A percentile compares a stretch with the other conserved stretches of the same genome.
Conservation (phyloP, 176 grass and related monocot species). For the Avena eriantha region DNA sequence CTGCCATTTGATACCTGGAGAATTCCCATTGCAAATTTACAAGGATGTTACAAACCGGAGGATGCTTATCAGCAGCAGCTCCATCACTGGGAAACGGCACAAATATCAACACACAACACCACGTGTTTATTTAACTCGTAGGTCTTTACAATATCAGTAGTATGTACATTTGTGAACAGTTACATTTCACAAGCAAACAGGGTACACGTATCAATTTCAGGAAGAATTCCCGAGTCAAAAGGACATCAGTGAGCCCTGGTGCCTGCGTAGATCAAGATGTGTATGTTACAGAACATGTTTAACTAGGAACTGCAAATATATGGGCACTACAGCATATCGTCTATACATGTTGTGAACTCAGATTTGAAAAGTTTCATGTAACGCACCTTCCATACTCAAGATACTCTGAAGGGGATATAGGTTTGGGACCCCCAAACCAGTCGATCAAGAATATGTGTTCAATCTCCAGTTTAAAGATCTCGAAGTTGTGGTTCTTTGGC, state of each 20-base stretch:
- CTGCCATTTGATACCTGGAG: too few relatives aligned
- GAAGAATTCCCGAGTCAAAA: conserved; percentile 13
- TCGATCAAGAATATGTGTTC: conserved; percentile 91
- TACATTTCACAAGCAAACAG: conserved; percentile 19
- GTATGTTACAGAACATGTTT: not conserved
- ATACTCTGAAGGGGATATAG: conserved; percentile 76
- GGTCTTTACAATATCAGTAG: conserved; percentile 31
- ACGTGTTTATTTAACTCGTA: conserved; percentile 35
- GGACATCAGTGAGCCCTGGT: conserved; percentile 26
- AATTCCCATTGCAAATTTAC: too few relatives aligned
- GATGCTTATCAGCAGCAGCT: not conserved
- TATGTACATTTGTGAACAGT: conserved; percentile 34
- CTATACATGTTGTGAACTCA: not conserved
- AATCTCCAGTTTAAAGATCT: conserved; percentile 82
- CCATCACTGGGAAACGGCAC: not conserved
- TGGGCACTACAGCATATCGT: not conserved
- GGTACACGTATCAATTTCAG: not conserved
- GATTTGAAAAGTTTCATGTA: not conserved
- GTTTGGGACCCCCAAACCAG: conserved; percentile 94
- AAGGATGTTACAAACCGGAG: too few relatives aligned
- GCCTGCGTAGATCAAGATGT: conserved; percentile 30
- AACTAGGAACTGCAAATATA: not conserved
- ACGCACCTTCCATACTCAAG: conserved; percentile 61
- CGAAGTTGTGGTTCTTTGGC: conserved; percentile 81
- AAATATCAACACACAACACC: conserved; percentile 1